Percentiles rank a stretch among this genome's conserved stretches.
Conservation (phyloP, 176 grass and related monocot genomes). For the Eragrostis nindensis region DNA sequence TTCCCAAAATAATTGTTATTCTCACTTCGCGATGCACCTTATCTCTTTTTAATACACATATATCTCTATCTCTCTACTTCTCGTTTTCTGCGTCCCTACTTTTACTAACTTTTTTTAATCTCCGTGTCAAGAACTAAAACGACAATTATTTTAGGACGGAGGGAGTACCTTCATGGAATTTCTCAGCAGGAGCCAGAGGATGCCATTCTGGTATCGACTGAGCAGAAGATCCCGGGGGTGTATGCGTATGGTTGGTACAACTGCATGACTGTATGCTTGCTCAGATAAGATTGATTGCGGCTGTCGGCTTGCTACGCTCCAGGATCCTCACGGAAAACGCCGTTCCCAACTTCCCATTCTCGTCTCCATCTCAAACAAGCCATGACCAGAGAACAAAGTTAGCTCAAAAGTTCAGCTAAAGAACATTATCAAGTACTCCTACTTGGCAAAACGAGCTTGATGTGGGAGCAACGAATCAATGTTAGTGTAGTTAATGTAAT, state of each 20-base stretch:
- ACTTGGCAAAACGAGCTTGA: neutral
- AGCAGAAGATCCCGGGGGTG: constrained; percentile 28
- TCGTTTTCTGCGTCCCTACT: no score
- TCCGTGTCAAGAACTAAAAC: no score
- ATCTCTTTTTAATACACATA: no score
- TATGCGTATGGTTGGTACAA: neutral
- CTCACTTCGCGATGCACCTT: no score
- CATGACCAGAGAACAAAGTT: neutral
- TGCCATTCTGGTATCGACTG: neutral
- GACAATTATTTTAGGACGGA: no score
- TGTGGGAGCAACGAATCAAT: neutral
- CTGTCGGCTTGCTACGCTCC: constrained; percentile 12
- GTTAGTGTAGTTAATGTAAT: no score
- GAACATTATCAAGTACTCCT: neutral
- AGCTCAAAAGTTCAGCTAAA: neutral
- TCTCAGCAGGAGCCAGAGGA: neutral
- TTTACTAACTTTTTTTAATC: no score
- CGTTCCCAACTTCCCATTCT: neutral
- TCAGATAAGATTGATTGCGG: constrained; percentile 30
- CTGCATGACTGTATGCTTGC: constrained; percentile 1
- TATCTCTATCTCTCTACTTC: no score
- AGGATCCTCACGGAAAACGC: constrained; percentile 18
- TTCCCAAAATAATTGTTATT: no score
- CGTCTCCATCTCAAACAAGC: neutral
- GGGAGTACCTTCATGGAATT: neutral